Evolutionary conservation across 192 early-diverging fungal species (phyloP).

Genomic region (Coemansia nantahalensis): DNA sequence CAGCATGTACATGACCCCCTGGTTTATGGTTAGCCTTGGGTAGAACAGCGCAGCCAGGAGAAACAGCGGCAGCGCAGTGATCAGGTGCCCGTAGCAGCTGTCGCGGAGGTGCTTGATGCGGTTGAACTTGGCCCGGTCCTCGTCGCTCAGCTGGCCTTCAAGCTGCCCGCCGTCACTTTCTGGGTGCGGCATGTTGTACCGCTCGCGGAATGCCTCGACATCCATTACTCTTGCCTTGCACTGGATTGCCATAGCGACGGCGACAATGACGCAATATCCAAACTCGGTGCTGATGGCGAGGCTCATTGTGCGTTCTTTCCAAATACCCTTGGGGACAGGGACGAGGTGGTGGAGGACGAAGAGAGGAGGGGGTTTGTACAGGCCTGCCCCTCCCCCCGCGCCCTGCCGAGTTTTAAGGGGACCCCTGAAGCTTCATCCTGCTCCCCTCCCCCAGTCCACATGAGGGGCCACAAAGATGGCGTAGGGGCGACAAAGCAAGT

Average conservation of each 20-base stretch:
- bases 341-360: too few relatives aligned
- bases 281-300: constrained; percentile 49
- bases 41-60: constrained; percentile 41
- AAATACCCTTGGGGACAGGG: too few relatives aligned
- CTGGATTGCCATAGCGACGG: constrained; percentile 39
- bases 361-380: too few relatives aligned
- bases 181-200: constrained; percentile 47
- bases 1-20: constrained; percentile 35
- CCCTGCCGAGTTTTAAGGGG: too few relatives aligned
- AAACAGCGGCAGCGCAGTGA: constrained; percentile 23
- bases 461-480: background rate
- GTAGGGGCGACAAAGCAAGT: too few relatives aligned
- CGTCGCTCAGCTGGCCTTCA: constrained; percentile 48
- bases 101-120: constrained; percentile 51
- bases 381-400: too few relatives aligned
- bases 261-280: constrained; percentile 46
- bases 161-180: constrained; percentile 50
- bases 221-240: constrained; percentile 8
- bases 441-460: too few relatives aligned
- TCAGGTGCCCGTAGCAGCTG: constrained; percentile 47
- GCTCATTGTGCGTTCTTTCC: too few relatives aligned
- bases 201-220: constrained; percentile 34
- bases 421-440: too few relatives aligned
- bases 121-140: constrained; percentile 53
- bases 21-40: constrained; percentile 22